Evolutionary conservation across 371 early-diverging fungal species (phyloP), one percentile per base, ranked within the genome.

Genomic region (Lichtheimia ornata): DNA sequence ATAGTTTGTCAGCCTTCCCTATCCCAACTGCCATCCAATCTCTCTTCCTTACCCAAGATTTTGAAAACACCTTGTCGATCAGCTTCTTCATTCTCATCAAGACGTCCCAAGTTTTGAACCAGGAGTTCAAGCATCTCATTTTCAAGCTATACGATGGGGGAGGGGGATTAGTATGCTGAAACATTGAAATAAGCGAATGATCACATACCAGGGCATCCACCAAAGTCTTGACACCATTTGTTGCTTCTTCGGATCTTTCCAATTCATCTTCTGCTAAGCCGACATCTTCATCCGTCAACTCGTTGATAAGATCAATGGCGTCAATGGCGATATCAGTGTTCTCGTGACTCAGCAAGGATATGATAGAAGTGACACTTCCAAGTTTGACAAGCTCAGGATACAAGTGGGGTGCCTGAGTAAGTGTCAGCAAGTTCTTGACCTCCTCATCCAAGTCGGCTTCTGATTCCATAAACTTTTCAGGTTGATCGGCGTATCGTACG

Each of bases 401-500:
- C 30, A 88, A 73, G 11, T 94, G 87, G 13, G 95, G 96, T 7
- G 87, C 90, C 54, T 92, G 89, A 5, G 91, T 88, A 53, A 94
- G 72, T 11, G 83, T 73, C 63, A 87, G 72, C 50, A 97, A 66
- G 25, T 81, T 82, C 61, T 94, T 90, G 61, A 96, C 87, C 30
- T 89, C 91, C 64, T 92, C 94, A 59, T 95, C 97, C 43, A 97
- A 77, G 62, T 96, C 97, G 1, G 95, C 88, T 72, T 97, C 98
- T 24, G 96, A 96, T 57, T 96, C 97, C 73, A 95, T 88, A 71
- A 95, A 97, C 63, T 88, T 92, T 58, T 87, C 63, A 7, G 93
- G 93, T 12, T 90, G 84, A 66, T 88, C 88, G 5, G 90, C 79
- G 72, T 91, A 90, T 64, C 90, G 87, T n/a, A 93, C 84, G 49